phyloP scores from a whole-genome alignment of 192 early-diverging fungal species.

The Coemansia sp. region DNA sequence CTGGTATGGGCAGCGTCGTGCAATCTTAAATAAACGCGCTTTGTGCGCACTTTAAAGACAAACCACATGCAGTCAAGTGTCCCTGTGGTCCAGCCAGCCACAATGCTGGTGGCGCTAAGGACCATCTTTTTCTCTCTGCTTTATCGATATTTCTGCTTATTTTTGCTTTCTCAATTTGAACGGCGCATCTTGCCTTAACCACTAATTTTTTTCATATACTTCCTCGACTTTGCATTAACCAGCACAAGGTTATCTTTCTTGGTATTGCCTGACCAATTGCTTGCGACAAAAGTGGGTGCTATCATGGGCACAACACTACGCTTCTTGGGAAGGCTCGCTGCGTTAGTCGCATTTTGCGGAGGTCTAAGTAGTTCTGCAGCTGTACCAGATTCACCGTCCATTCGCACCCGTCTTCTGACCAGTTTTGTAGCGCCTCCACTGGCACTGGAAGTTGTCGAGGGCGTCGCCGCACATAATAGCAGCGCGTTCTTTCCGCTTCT shows the following conservation, averaged over 20 bases:
- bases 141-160: not conserved
- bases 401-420: constrained; percentile 30
- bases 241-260: not conserved
- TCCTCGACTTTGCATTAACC: not conserved
- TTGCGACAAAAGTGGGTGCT: not conserved
- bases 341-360: constrained; percentile 6
- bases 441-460: constrained; percentile 75
- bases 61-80: not conserved
- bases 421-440: constrained; percentile 68
- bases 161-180: not conserved
- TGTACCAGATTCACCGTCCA: constrained; percentile 12
- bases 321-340: constrained; percentile 19
- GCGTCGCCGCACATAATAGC: constrained; percentile 62
- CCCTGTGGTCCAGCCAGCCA: not conserved
- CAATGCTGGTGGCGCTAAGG: not conserved
- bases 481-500: constrained; percentile 66
- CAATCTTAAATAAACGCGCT: not conserved
- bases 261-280: not conserved
- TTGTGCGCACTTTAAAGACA: not conserved
- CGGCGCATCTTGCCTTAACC: not conserved
- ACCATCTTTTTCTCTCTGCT: not conserved
- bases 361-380: not conserved
- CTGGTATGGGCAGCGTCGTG: not conserved
- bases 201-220: not conserved
- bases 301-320: constrained; percentile 1